These are phyloP conservation scores for Cordyceps farinosa DNA, from an alignment of 2,329 filamentous ascomycete genomes.

Conservation along the genomic window DNA sequence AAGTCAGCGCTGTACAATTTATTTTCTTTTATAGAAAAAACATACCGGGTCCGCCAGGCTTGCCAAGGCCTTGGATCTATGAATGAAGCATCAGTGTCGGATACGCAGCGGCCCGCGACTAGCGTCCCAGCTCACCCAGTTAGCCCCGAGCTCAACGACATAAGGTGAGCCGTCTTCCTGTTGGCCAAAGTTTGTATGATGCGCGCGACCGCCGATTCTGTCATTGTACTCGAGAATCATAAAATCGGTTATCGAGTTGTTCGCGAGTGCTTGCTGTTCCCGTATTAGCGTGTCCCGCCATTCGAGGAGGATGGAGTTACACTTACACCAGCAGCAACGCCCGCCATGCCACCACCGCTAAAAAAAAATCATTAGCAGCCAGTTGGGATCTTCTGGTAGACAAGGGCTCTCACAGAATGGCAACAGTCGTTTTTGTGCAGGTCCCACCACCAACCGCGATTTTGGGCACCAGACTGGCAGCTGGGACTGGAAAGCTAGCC, in stretches of 20 bases:
- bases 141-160: constrained; percentile 62
- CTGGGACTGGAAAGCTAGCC: constrained; percentile 1
- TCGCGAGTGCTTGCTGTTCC: constrained; percentile 51
- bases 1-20: neutral
- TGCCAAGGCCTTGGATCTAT: constrained; percentile 22
- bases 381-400: neutral
- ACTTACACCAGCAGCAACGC: constrained; percentile 15
- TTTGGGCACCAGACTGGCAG: constrained; percentile 16
- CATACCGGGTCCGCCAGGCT: constrained; percentile 26
- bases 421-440: constrained; percentile 31
- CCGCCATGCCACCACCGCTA: constrained; percentile 19
- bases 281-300: neutral
- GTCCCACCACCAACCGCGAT: neutral
- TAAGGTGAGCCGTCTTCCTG: constrained; percentile 49
- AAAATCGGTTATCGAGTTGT: constrained; percentile 60
- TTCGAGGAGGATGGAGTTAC: neutral
- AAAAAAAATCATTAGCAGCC: neutral
- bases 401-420: constrained; percentile 26
- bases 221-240: constrained; percentile 62
- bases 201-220: constrained; percentile 59
- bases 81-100: neutral
- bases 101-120: neutral
- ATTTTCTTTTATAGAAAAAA: neutral
- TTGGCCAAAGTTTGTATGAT: constrained; percentile 55
- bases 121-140: constrained; percentile 47